phyloP scores from a whole-genome alignment of 2,329 filamentous ascomycete species.

The Pseudohalonectria lignicola region DNA sequence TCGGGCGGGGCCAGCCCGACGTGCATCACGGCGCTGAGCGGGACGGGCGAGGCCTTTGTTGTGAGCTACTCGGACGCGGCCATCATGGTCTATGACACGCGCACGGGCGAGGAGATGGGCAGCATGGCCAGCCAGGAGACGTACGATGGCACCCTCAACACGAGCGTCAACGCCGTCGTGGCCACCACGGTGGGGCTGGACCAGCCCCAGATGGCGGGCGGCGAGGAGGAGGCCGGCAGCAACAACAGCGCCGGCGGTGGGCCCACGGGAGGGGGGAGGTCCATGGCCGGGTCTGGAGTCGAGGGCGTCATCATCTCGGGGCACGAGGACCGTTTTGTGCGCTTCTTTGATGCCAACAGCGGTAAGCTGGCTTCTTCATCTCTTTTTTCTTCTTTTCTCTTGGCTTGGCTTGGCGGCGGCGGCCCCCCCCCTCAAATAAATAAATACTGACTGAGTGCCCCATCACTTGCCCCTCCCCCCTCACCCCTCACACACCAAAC shows the following conservation, averaged over 20 bases:
- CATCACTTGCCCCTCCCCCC: background rate
- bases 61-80: conserved; percentile 87
- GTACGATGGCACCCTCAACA: conserved; percentile 69
- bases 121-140: conserved; percentile 91
- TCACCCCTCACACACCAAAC: conserved; percentile 2
- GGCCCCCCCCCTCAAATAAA: too few relatives aligned
- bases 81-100: conserved; percentile 84
- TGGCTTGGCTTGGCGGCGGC: background rate
- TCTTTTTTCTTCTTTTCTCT: background rate
- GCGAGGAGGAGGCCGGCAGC: conserved; percentile 61
- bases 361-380: conserved; percentile 49
- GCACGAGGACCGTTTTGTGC: conserved; percentile 90
- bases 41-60: conserved; percentile 77
- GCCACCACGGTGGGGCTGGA: conserved; percentile 79
- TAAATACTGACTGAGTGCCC: too few relatives aligned
- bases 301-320: conserved; percentile 94
- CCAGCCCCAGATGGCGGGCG: conserved; percentile 45
- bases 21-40: conserved; percentile 81
- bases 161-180: conserved; percentile 83
- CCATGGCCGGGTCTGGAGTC: conserved; percentile 62
- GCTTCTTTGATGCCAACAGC: conserved; percentile 97
- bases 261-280: conserved; percentile 60
- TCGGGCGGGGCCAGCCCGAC: conserved; percentile 60
- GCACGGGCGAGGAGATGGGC: conserved; percentile 82
- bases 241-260: conserved; percentile 52